Evolutionary conservation across 805 yeast genomes (phyloP).

Genomic region (Hanseniaspora thailandica): DNA sequence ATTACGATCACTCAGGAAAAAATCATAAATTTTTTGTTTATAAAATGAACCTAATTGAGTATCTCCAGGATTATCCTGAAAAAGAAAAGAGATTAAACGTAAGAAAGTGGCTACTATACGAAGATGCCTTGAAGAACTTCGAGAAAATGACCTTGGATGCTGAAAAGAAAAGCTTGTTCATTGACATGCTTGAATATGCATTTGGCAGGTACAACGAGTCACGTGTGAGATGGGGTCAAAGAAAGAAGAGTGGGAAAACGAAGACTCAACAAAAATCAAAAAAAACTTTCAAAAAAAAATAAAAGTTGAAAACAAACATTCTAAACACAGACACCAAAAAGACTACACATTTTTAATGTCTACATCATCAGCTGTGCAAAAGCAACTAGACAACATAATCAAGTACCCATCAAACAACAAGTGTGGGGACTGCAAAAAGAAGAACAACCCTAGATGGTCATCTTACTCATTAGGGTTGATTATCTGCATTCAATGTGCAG

Average conservation of each 20-base stretch:
- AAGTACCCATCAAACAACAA: conserved; percentile 63
- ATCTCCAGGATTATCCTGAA: conserved; percentile 3
- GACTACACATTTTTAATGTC: not conserved
- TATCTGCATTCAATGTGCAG: conserved; percentile 89
- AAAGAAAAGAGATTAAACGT: not conserved
- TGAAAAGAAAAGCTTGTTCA: not conserved
- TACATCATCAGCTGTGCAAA: conserved; percentile 22
- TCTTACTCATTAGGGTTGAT: conserved; percentile 91
- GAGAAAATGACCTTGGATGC: not conserved
- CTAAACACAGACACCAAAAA: not conserved
- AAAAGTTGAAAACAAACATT: not conserved
- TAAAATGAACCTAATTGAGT: not conserved
- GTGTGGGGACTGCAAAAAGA: conserved; percentile 86
- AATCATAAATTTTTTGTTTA: conserved; percentile 4
- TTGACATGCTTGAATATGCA: not conserved
- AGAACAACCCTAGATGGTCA: conserved; percentile 94
- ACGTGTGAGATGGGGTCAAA: not conserved
- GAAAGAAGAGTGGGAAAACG: not conserved
- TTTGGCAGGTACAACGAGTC: not conserved
- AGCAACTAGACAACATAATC: conserved; percentile 60
- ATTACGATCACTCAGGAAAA: not conserved
- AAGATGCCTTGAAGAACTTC: not conserved
- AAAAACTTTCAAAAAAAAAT: not conserved
- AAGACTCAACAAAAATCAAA: not conserved
- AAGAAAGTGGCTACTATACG: not conserved